Percentiles rank a stretch among this genome's conserved stretches.
phyloP scores from a whole-genome alignment of 176 grass and related monocot species.

The Musa schizocarpa region DNA sequence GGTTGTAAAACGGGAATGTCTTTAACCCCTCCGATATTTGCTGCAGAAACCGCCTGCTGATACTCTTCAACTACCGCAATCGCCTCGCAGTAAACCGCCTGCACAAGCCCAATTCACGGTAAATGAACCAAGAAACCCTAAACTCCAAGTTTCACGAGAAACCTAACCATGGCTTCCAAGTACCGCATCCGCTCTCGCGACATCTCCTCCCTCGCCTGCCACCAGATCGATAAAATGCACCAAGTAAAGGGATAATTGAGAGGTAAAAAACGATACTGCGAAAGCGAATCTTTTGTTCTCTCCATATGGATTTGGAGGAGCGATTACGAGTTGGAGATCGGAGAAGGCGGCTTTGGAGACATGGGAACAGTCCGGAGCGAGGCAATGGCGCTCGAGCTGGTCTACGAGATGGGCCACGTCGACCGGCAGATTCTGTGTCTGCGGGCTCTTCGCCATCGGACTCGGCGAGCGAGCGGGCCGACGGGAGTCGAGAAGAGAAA shows the following conservation, averaged over 20 bases:
- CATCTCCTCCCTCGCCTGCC: conserved; percentile 85
- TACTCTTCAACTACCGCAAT: conserved; percentile 87
- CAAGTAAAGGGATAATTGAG: too few relatives aligned
- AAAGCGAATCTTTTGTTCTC: not conserved
- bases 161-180: conserved; percentile 80
- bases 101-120: not conserved
- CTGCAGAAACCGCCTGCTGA: conserved; percentile 45
- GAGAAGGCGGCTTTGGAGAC: conserved; percentile 64
- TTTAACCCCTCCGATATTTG: conserved; percentile 40
- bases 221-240: not conserved
- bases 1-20: conserved; percentile 24
- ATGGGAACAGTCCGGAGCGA: conserved; percentile 81
- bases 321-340: conserved; percentile 69
- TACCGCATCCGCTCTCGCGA: conserved; percentile 59
- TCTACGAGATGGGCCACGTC: conserved; percentile 76
- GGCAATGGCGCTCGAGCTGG: conserved; percentile 81
- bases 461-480: not conserved
- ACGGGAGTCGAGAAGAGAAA: not conserved
- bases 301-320: not conserved
- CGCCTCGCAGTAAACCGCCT: conserved; percentile 85
- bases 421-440: conserved; percentile 49
- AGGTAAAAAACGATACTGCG: not conserved
- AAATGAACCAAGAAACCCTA: not conserved
- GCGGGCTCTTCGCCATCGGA: conserved; percentile 57
- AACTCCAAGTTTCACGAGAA: conserved; percentile 9